A percentile compares a stretch with the other conserved stretches of the same genome.
Conservation (phyloP, 495 filamentous ascomycete genomes). For the Penicillium odoratum region DNA sequence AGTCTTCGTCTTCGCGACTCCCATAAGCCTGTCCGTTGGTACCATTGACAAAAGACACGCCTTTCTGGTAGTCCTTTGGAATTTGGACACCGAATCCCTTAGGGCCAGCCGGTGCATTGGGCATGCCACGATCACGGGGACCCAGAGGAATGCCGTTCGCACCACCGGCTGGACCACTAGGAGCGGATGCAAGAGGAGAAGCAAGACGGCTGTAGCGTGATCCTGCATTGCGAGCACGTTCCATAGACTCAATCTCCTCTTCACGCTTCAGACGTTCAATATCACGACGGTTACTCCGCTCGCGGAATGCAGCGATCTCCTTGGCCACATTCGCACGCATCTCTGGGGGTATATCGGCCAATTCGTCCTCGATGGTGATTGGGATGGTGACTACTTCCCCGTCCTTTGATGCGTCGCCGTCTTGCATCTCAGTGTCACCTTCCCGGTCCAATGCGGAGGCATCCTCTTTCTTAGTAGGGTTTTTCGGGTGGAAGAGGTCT, state of each 20-base stretch:
- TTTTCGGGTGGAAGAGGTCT: slow-evolving; percentile 69
- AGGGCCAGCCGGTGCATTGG: slow-evolving; percentile 80
- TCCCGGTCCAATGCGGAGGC: slow-evolving; percentile 54
- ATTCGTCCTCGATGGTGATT: slow-evolving; percentile 85
- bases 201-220: slow-evolving; percentile 67
- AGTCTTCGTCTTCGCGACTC: slow-evolving; percentile 80
- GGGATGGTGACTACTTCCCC: slow-evolving; percentile 88
- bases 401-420: slow-evolving; percentile 57
- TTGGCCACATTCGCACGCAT: slow-evolving; percentile 95
- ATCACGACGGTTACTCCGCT: slow-evolving; percentile 83
- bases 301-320: slow-evolving; percentile 92
- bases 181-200: slow-evolving; percentile 66
- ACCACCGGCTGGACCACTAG: slow-evolving; percentile 67
- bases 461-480: slow-evolving; percentile 49
- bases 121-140: slow-evolving; percentile 67
- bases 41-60: slow-evolving; percentile 84
- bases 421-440: slow-evolving; percentile 72
- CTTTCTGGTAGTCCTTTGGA: slow-evolving; percentile 76
- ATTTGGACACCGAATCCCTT: slow-evolving; percentile 69
- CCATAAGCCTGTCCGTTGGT: slow-evolving; percentile 59
- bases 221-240: slow-evolving; percentile 69
- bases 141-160: slow-evolving; percentile 86
- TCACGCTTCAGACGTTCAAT: slow-evolving; percentile 82
- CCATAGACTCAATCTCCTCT: slow-evolving; percentile 88
- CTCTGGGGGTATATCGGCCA: slow-evolving; percentile 92